Base-by-base conservation (phyloP, 2,329 filamentous ascomycete species). In the Ophiocordyceps camponoti-leonardi region DNA sequence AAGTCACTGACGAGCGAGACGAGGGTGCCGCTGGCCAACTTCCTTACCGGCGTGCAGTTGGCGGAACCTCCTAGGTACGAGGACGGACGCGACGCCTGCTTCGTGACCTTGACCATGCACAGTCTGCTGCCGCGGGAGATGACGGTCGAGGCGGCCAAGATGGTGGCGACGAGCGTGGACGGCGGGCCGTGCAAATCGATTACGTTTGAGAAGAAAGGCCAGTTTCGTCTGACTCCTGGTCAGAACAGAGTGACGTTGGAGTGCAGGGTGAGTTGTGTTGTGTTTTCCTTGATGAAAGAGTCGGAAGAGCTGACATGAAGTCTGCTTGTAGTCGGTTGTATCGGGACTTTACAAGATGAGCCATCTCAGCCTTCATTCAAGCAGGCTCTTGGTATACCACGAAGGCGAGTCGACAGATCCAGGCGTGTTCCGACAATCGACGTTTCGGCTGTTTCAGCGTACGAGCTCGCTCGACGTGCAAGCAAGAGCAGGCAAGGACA, bases 261-360 rank as follows among this genome's bases (percentile, higher is more conserved):
- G 31, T 62, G 56, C 55, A 64, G 58, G 49, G 58, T 61, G 52
- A 56, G 64, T 16, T 22, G 10, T 14, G 6, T 6, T 59, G 11
- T 23, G n/a, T n/a, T n/a, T n/a, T n/a, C n/a, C n/a, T n/a, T n/a
- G 10, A 10, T 19, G 20, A 31, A 6, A 26, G 16, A 26, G n/a
- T 10, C 7, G 28, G n/a, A 1, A 12, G 18, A 18, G 42, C 11
- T 43, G 42, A 40, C 28, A n/a, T 20, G 60, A 68, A 51, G 23
- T 39, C 18, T 2, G n/a, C 14, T 69, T 28, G 30, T 37, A 83
- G 76, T 66, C 75, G 16, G 73, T 77, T 31, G 74, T 84, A 4
- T 76, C 81, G 20, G 87, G 87, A 1, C 74, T 73, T 23, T 95
- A 86, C 55, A 73, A 79, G 47, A 73, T 92, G 41, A 83, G 87